A percentile compares a stretch with the other conserved stretches of the same genome.
Evolutionary conservation across 805 yeast species (phyloP).

Genomic region (Saturnispora saitoi): DNA sequence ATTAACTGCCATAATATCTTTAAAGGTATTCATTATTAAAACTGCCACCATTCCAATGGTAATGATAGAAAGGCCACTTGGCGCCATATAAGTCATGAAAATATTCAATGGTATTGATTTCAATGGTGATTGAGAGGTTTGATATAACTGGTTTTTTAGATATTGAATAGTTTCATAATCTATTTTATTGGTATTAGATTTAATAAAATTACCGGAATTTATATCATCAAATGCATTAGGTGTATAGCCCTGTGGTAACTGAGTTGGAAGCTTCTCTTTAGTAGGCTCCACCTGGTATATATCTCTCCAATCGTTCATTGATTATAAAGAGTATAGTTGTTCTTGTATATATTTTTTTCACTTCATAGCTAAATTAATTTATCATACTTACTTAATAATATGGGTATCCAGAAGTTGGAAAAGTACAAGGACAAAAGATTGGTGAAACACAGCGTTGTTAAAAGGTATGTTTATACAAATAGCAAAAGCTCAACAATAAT

Average conservation of each 20-base stretch:
- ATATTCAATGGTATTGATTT: constrained; percentile 83
- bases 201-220: background rate
- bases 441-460: constrained; percentile 49
- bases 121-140: constrained; percentile 71
- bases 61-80: constrained; percentile 79
- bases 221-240: constrained; percentile 1
- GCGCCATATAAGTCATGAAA: constrained; percentile 88
- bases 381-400: background rate
- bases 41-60: constrained; percentile 85
- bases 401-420: constrained; percentile 4
- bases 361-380: background rate
- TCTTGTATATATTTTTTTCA: background rate
- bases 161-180: constrained; percentile 26
- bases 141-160: constrained; percentile 74
- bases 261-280: background rate
- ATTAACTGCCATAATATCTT: constrained; percentile 54
- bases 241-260: background rate
- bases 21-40: constrained; percentile 71
- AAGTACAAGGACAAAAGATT: constrained; percentile 25
- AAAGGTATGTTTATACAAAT: constrained; percentile 31
- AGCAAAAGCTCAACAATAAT: constrained; percentile 38
- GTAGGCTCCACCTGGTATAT: background rate
- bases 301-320: constrained; percentile 1
- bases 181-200: constrained; percentile 20
- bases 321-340: background rate